Evolutionary conservation across 2,329 filamentous ascomycete species (phyloP).

Genomic region (Exserohilum rostratum): DNA sequence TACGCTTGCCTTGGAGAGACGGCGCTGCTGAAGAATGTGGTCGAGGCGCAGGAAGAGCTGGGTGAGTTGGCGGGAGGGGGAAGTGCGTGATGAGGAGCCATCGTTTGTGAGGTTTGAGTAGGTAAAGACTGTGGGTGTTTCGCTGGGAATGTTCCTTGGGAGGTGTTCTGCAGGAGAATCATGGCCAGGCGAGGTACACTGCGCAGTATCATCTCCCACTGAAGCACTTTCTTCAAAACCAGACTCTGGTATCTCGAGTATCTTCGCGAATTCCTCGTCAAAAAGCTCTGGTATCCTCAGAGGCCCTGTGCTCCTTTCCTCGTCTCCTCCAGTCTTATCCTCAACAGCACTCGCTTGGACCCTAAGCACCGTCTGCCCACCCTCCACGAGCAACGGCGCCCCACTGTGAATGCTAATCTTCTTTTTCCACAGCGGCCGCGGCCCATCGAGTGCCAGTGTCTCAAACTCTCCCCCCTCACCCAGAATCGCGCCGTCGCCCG

Average conservation of each 20-base stretch:
- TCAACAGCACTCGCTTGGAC: conserved; percentile 65
- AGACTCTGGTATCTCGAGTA: conserved; percentile 35
- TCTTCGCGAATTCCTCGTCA: conserved; percentile 64
- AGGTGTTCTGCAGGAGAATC: conserved; percentile 5
- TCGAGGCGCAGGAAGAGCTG: conserved; percentile 49
- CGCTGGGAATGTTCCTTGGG: conserved; percentile 19
- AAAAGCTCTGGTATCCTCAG: conserved; percentile 69
- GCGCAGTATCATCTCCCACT: conserved; percentile 10
- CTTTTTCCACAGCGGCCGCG: conserved; percentile 71
- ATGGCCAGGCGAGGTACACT: neutral
- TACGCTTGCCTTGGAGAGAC: conserved; percentile 35
- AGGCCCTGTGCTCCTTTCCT: conserved; percentile 23
- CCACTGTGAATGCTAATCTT: conserved; percentile 68
- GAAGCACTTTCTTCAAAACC: conserved; percentile 7
- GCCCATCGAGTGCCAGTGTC: conserved; percentile 85
- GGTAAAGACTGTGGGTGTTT: conserved; percentile 55
- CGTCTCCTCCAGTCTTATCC: conserved; percentile 46
- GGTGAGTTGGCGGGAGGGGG: conserved; percentile 41
- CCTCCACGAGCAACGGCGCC: conserved; percentile 67
- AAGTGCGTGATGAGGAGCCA: neutral
- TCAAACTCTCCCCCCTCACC: conserved; percentile 98
- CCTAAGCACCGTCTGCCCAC: conserved; percentile 76
- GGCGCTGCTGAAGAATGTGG: conserved; percentile 30
- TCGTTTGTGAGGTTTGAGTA: conserved; percentile 45
- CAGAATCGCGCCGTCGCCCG: conserved; percentile 71